Base-by-base conservation (phyloP, 352 stramenopile genomes). In the Pythium aristosporum region DNA sequence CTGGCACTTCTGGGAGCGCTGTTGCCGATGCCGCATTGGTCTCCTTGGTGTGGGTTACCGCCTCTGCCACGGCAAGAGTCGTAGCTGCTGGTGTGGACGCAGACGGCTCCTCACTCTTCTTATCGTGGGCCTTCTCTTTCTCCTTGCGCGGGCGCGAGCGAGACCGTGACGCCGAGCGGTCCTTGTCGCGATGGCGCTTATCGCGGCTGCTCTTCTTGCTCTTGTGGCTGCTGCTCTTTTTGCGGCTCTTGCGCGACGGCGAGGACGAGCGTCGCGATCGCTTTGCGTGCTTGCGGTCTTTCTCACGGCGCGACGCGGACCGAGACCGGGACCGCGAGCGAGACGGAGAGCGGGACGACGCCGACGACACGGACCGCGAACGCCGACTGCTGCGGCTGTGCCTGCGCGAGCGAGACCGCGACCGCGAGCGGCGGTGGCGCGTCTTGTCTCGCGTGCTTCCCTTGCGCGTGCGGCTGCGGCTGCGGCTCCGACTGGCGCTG, bases 401-500 rank as follows among this genome's bases (percentile, higher is more conserved):
- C 16, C 46, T 49, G 11, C 50, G 39, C 53, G 37, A 28, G 10
- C 63, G 61, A 13, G 53, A 58, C 23, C 59, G 60, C 42, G 60
- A 60, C 5, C 37, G 65, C 23, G 55, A 46, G 10, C 48, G 55
- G 20, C 11, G 57, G 58, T 20, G 67, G 53, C 25, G 62, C 23
- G 16, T 49, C 57, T 58, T 64, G 41, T 42, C 50, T 32, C 65
- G 72, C 25, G 49, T 43, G 23, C 51, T 60, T 18, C 57, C 44
- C 42, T 50, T 55, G 57, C 53, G 53, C 20, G 43, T 21, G 37
- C 57, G 64, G 23, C 57, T 57, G 36, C 57, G 71, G 34, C 75
- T 79, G 51, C 57, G 71, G 32, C 75, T 79, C 41, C 69, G 65
- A 15, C 63, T 67, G 15, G 54, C 61, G 25, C 53, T 63, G 53